A percentile compares a stretch with the other conserved stretches of the same genome.
Evolutionary conservation across 331 rosid species (phyloP).

Genomic region (Pyracantha coccinea): DNA sequence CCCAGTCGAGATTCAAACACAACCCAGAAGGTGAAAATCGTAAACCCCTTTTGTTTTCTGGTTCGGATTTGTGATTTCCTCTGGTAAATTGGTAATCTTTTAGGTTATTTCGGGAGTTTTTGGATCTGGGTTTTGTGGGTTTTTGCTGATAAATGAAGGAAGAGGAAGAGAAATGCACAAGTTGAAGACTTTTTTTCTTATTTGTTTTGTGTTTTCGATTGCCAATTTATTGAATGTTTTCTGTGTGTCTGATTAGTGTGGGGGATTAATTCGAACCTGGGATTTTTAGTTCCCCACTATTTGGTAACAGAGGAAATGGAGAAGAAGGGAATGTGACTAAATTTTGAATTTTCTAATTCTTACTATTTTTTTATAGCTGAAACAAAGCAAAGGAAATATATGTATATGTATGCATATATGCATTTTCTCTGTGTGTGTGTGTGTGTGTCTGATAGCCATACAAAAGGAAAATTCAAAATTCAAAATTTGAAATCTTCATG

Average conservation of each 20-base stretch:
- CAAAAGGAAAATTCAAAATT: not conserved
- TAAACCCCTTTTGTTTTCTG: constrained; percentile 8
- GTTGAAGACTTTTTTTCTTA: not conserved
- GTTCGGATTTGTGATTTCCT: constrained; percentile 11
- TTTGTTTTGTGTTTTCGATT: not conserved
- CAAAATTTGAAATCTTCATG: not conserved
- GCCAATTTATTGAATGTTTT: not conserved
- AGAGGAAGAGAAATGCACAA: not conserved
- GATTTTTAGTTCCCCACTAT: not conserved
- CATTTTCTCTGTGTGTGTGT: no score
- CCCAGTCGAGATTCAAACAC: constrained; percentile 65
- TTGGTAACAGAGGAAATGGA: constrained; percentile 7
- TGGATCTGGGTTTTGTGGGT: constrained; percentile 16
- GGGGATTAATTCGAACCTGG: not conserved
- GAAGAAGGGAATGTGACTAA: not conserved
- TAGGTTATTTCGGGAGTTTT: constrained; percentile 12
- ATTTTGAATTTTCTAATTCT: not conserved
- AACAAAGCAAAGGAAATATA: not conserved
- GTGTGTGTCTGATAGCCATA: not conserved
- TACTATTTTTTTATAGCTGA: not conserved
- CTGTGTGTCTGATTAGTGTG: not conserved
- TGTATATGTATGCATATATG: no score
- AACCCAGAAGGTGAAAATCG: constrained; percentile 65
- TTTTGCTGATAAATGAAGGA: not conserved
- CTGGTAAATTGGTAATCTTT: constrained; percentile 3